Percentiles rank a stretch among this genome's conserved stretches.
phyloP scores from a whole-genome alignment of 306 rosid genomes.

The Benincasa hispida region DNA sequence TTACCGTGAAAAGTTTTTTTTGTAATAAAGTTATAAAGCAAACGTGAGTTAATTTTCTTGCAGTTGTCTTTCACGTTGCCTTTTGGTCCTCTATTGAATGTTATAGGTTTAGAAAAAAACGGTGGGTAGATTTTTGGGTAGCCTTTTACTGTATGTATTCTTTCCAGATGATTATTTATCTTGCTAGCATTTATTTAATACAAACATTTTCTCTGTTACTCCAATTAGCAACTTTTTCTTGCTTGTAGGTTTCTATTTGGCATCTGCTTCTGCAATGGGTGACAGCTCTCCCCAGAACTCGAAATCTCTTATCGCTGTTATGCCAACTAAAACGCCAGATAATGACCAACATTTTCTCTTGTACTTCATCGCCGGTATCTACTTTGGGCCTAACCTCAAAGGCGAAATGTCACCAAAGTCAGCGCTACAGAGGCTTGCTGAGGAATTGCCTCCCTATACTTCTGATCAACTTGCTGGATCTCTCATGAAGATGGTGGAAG shows the following conservation, averaged over 20 bases:
- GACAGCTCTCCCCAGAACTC: neutral
- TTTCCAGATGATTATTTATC: neutral
- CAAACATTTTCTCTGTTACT: neutral
- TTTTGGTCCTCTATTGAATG: neutral
- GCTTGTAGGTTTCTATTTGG: neutral
- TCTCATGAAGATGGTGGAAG: conserved; percentile 2
- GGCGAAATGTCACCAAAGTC: neutral
- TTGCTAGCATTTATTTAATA: neutral
- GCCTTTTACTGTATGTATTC: neutral
- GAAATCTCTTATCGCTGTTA: neutral
- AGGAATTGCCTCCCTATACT: neutral
- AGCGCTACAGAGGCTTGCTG: neutral
- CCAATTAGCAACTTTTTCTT: neutral
- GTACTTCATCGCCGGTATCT: neutral
- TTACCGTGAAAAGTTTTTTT: neutral
- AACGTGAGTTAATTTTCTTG: neutral
- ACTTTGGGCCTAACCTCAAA: conserved; percentile 3
- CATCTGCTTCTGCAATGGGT: neutral
- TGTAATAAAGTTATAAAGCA: neutral
- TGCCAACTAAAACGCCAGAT: neutral
- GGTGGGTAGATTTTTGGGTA: neutral
- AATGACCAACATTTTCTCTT: conserved; percentile 1
- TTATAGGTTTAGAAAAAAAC: neutral
- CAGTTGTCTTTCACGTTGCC: neutral
- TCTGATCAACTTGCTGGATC: conserved; percentile 4